phyloP scores from a whole-genome alignment of 1,284 basidiomycete genomes.

The Pascua sp. region DNA sequence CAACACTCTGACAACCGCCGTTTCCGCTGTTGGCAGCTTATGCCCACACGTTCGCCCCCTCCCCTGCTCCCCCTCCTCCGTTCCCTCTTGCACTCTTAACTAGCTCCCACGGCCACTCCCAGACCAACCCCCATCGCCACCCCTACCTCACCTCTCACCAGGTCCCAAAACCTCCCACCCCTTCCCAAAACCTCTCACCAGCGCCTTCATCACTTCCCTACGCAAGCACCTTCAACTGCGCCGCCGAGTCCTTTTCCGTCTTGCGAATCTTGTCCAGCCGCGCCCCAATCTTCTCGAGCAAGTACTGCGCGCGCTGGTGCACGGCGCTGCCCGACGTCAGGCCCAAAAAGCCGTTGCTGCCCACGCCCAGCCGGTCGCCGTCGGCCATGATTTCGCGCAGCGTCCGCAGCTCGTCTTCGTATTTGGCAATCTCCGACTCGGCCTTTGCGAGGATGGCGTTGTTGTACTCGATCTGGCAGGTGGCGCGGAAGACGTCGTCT shows the following conservation, averaged over 20 bases:
- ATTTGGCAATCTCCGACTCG: constrained; percentile 64
- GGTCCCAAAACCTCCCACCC: too few species aligned
- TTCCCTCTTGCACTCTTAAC: too few species aligned
- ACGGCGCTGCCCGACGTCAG: constrained; percentile 56
- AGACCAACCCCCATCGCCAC: too few species aligned
- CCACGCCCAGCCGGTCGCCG: constrained; percentile 37
- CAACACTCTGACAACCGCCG: too few species aligned
- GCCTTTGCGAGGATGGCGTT: constrained; percentile 65
- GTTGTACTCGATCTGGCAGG: constrained; percentile 76
- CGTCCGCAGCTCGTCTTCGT: constrained; percentile 69
- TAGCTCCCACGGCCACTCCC: too few species aligned
- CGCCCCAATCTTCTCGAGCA: constrained; percentile 70
- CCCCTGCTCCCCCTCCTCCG: too few species aligned
- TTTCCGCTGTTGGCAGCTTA: too few species aligned
- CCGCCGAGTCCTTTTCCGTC: constrained; percentile 65
- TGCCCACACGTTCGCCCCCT: too few species aligned
- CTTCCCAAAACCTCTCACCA: too few species aligned
- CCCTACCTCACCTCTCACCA: too few species aligned
- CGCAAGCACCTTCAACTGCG: constrained; percentile 61
- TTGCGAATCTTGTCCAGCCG: constrained; percentile 64
- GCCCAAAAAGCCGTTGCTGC: constrained; percentile 36
- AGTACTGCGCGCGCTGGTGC: constrained; percentile 62
- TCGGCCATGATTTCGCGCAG: constrained; percentile 59
- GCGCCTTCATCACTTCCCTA: too few species aligned
- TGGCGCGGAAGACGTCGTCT: constrained; percentile 71